Base-by-base conservation (phyloP, 2,329 filamentous ascomycete genomes). In the Didymella arachidicola region DNA sequence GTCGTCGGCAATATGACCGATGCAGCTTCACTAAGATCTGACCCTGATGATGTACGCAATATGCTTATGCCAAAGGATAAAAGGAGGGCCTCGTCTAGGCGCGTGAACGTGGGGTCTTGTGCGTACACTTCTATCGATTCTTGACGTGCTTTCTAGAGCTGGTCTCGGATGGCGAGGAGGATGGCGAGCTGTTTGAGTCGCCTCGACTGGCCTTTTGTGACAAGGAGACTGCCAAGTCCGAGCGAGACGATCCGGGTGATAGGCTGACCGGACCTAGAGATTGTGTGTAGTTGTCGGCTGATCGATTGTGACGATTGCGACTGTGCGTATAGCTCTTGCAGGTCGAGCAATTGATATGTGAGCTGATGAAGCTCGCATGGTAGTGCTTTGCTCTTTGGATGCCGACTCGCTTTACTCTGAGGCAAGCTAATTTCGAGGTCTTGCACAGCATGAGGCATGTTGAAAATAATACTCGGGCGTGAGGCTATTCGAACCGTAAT, bases 91-190 rank as follows among this genome's bases (percentile, higher is more conserved):
- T 74, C 67, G 49, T 73, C 72, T 0, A 41, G 48, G 22, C 65
- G 65, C n/a, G 72, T 69, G 56, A 73, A 74, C 3, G 63, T 61
- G 11, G 72, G 72, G 29, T 74, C 72, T 57, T 73, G 72, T 6
- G 72, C 71, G 27, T 70, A 73, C 1, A 73, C 39, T 26, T 67
- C 51, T 25, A 69, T 55, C 2, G 45, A 16, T 10, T 49, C 25
- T 11, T 49, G 47, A 8, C 34, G 32, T 2, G 22, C 26, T 43
- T 49, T n/a, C 27, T 48, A 49, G 27, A 68, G 49, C 7, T 45
- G 45, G 12, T 67, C 60, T 2, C 57, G 64, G 10, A 73, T 57
- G 10, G 65, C 60, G 10, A 73, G 55, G n/a, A 72, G 55, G 19
- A 73, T 64, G 30, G 66, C 55, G 18, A 75, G 63, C 63, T 73